Percentiles rank a stretch among this genome's conserved stretches.
phyloP scores from a whole-genome alignment of 106 monocot genomes.

The Triglochin maritima region DNA sequence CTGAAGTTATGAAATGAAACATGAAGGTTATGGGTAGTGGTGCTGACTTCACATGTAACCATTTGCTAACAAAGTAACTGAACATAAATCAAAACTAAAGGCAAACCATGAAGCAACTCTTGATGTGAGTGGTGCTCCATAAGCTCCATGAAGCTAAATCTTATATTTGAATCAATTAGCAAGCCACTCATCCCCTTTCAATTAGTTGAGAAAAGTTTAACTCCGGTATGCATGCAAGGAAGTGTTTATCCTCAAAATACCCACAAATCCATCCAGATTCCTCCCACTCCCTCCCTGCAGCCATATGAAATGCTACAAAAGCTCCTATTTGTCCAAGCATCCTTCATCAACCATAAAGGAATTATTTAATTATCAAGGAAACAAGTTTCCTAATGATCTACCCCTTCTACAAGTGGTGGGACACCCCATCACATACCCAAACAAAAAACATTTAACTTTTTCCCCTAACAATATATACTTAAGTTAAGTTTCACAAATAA shows the following conservation, averaged over 20 bases:
- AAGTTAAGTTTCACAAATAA: too few species aligned
- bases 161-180: constrained; percentile 7
- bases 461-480: too few species aligned
- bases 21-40: too few species aligned
- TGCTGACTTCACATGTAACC: too few species aligned
- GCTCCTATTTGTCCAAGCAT: constrained; percentile 48
- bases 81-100: constrained; percentile 28
- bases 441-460: too few species aligned
- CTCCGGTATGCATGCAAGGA: constrained; percentile 15
- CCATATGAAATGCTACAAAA: constrained; percentile 38
- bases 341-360: constrained; percentile 62
- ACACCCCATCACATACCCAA: too few species aligned
- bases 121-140: constrained; percentile 44
- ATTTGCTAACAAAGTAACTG: background rate
- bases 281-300: constrained; percentile 42
- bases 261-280: constrained; percentile 30
- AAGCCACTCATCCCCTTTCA: constrained; percentile 21
- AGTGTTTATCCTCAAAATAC: constrained; percentile 30
- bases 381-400: background rate
- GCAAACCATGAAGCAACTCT: constrained; percentile 51
- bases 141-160: constrained; percentile 22
- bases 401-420: too few species aligned
- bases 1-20: too few species aligned
- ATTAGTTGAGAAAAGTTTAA: constrained; percentile 12
- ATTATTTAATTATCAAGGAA: constrained; percentile 28